phyloP scores from a whole-genome alignment of 495 filamentous ascomycete species.

The Lasiosphaeriaceae sp. region DNA sequence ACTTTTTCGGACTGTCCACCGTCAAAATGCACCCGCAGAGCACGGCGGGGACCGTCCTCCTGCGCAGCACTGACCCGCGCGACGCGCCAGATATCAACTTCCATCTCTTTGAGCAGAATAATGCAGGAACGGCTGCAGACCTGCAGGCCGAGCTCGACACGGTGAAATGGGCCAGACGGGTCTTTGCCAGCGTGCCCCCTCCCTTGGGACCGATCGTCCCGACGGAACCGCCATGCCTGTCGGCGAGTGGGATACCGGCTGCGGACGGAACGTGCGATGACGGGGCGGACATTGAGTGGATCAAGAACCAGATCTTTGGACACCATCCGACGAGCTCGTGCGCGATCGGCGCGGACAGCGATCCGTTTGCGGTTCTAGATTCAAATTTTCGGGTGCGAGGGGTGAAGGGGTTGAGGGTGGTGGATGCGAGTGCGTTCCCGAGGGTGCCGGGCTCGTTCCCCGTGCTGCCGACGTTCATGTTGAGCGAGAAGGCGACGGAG shows the following conservation, averaged over 20 bases:
- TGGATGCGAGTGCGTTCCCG: conserved; percentile 57
- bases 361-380: conserved; percentile 51
- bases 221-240: background rate
- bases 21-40: conserved; percentile 20
- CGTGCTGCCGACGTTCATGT: conserved; percentile 56
- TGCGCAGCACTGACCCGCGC: conserved; percentile 33
- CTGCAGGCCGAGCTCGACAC: too few relatives aligned
- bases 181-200: conserved; percentile 7
- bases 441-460: conserved; percentile 54
- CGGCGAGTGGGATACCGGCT: too few relatives aligned
- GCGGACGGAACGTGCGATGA: conserved; percentile 35
- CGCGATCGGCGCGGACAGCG: conserved; percentile 45
- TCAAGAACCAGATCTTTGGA: conserved; percentile 39
- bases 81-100: conserved; percentile 42
- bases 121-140: too few relatives aligned
- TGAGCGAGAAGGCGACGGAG: conserved; percentile 57
- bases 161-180: conserved; percentile 31
- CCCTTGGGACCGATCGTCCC: conserved; percentile 42
- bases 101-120: conserved; percentile 29
- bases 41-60: conserved; percentile 32
- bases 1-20: conserved; percentile 16
- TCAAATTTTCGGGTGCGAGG: conserved; percentile 50
- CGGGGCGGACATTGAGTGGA: conserved; percentile 32
- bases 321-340: conserved; percentile 54
- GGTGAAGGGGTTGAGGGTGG: conserved; percentile 50